Evolutionary conservation across 768 basidiomycete species (phyloP).

Genomic region (Auricularia cornea): DNA sequence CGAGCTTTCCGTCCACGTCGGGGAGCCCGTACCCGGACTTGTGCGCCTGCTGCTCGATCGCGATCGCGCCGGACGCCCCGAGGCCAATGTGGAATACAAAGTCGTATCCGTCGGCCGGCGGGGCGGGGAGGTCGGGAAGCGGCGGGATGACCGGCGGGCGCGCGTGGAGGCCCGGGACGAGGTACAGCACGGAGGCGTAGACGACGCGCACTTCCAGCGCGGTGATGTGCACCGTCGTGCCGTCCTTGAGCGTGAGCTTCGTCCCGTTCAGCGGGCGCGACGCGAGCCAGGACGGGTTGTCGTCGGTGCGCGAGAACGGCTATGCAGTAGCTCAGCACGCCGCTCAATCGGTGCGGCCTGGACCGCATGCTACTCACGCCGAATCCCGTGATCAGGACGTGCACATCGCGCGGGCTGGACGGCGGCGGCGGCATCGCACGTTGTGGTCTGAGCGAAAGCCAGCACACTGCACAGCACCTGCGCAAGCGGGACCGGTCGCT

Average conservation of each 20-base stretch:
- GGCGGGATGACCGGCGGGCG: slow-evolving; percentile 46
- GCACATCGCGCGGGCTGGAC: slow-evolving; percentile 23
- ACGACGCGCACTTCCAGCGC: slow-evolving; percentile 48
- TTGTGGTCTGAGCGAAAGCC: no score
- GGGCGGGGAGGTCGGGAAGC: slow-evolving; percentile 32
- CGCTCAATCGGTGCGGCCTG: background rate
- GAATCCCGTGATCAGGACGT: slow-evolving; percentile 45
- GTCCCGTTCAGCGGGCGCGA: background rate
- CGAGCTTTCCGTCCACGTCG: slow-evolving; percentile 50
- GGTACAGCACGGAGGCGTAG: slow-evolving; percentile 47
- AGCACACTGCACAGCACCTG: no score
- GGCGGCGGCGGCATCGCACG: no score
- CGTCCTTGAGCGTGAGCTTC: background rate
- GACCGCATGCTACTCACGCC: slow-evolving; percentile 35
- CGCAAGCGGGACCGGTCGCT: no score
- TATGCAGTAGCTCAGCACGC: background rate
- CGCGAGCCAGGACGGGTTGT: background rate
- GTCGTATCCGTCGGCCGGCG: slow-evolving; percentile 45
- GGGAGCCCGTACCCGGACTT: slow-evolving; percentile 64
- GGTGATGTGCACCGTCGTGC: slow-evolving; percentile 43
- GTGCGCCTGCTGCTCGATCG: slow-evolving; percentile 59
- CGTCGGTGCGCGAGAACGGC: background rate
- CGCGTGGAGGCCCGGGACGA: slow-evolving; percentile 51
- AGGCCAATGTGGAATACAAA: slow-evolving; percentile 66
- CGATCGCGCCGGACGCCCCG: slow-evolving; percentile 51